Conservation (phyloP, 2,329 filamentous ascomycete species). For the Fusarium citri region DNA sequence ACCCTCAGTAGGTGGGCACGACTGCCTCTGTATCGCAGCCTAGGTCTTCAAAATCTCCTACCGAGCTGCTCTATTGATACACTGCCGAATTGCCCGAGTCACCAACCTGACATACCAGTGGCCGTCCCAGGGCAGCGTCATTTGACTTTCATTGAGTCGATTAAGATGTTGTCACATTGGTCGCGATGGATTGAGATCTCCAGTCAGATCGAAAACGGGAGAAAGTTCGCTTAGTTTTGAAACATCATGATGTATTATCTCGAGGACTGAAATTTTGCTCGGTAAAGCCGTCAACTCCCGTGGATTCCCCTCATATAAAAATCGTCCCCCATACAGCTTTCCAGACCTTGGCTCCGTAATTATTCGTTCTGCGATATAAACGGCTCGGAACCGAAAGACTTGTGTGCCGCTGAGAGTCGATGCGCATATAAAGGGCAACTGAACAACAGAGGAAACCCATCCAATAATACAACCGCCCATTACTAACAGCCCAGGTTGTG, state of each 20-base stretch:
- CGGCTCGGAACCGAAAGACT: constrained; percentile 32
- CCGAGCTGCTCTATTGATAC: neutral
- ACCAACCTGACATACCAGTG: neutral
- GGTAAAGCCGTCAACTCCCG: constrained; percentile 50
- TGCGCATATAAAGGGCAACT: constrained; percentile 45
- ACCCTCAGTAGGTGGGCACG: neutral
- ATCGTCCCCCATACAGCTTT: constrained; percentile 37
- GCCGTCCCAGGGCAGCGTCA: neutral
- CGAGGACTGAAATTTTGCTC: constrained; percentile 50
- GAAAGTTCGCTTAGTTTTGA: constrained; percentile 36
- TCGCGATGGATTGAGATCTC: neutral
- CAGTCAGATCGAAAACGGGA: neutral
- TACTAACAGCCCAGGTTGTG: constrained; percentile 48
- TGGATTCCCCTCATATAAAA: constrained; percentile 41
- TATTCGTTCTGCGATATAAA: constrained; percentile 35
- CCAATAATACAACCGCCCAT: constrained; percentile 54
- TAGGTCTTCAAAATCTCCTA: neutral
- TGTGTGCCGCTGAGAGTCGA: constrained; percentile 31
- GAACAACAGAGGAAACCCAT: constrained; percentile 48
- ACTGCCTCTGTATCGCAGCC: neutral
- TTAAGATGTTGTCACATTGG: neutral
- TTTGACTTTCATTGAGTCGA: neutral
- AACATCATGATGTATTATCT: constrained; percentile 56
- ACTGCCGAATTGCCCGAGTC: neutral
- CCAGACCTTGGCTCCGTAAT: constrained; percentile 37